Evolutionary conservation across 257 asterid species (phyloP).

Genomic region (Catharanthus roseus): DNA sequence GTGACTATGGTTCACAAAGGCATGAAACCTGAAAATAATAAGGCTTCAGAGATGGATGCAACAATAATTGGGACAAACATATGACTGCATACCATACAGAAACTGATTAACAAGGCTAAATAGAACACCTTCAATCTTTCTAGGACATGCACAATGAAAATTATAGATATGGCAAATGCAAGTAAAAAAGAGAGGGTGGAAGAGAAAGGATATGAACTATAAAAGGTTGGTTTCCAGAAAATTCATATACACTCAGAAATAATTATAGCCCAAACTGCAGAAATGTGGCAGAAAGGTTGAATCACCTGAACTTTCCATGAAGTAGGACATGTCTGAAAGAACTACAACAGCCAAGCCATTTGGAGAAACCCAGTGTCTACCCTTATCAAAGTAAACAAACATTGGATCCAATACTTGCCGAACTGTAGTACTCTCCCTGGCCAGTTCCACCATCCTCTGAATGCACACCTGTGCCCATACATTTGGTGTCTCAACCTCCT

Average conservation of each 20-base stretch:
- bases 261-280: conserved; percentile 9
- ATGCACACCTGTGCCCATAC: conserved; percentile 91
- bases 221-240: neutral
- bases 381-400: conserved; percentile 72
- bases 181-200: neutral
- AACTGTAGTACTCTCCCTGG: conserved; percentile 81
- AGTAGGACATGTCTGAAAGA: conserved; percentile 77
- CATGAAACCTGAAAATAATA: neutral
- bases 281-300: conserved; percentile 1
- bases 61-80: neutral
- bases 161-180: neutral
- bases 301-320: conserved; percentile 74
- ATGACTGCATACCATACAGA: neutral
- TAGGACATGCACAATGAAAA: neutral
- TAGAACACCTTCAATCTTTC: too few species aligned
- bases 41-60: neutral
- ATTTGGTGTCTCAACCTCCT: conserved; percentile 78
- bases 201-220: neutral
- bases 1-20: neutral
- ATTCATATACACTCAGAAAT: neutral
- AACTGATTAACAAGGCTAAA: neutral
- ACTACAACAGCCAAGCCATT: conserved; percentile 68
- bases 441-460: conserved; percentile 88
- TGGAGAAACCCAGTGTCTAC: conserved; percentile 66
- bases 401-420: conserved; percentile 86